Evolutionary conservation across 2,329 filamentous ascomycete species (phyloP).

Genomic region (Aspergillus ruber): DNA sequence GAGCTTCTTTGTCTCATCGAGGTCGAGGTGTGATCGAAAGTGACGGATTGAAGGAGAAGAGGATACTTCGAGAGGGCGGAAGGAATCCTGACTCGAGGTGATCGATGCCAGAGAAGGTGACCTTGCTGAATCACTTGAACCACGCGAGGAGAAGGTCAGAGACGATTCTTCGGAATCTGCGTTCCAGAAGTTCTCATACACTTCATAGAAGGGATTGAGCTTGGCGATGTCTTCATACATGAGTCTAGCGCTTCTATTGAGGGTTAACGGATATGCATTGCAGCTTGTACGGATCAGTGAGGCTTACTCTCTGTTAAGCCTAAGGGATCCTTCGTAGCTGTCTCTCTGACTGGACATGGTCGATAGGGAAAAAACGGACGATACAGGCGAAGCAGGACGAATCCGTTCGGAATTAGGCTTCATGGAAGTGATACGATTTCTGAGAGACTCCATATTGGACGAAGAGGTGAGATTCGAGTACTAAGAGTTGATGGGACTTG

Average conservation of each 20-base stretch:
- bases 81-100: constrained; percentile 4
- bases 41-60: constrained; percentile 4
- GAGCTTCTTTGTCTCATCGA: constrained; percentile 2
- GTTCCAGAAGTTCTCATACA: constrained; percentile 16
- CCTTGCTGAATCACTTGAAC: constrained; percentile 11
- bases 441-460: constrained; percentile 5
- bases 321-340: constrained; percentile 19
- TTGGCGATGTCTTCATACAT: constrained; percentile 21
- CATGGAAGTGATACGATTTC: neutral
- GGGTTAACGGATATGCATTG: constrained; percentile 4
- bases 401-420: constrained; percentile 5
- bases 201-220: constrained; percentile 21
- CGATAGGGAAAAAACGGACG: constrained; percentile 6
- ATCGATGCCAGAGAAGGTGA: constrained; percentile 13
- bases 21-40: neutral
- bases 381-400: neutral
- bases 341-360: neutral
- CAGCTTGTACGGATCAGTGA: neutral
- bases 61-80: constrained; percentile 6
- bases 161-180: constrained; percentile 6
- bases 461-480: constrained; percentile 4
- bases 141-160: constrained; percentile 7
- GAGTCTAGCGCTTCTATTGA: constrained; percentile 12
- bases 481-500: neutral
- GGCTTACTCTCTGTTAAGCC: constrained; percentile 22